phyloP scores from a whole-genome alignment of 495 filamentous ascomycete genomes.

The Paragyromitra xinjiangensis region DNA sequence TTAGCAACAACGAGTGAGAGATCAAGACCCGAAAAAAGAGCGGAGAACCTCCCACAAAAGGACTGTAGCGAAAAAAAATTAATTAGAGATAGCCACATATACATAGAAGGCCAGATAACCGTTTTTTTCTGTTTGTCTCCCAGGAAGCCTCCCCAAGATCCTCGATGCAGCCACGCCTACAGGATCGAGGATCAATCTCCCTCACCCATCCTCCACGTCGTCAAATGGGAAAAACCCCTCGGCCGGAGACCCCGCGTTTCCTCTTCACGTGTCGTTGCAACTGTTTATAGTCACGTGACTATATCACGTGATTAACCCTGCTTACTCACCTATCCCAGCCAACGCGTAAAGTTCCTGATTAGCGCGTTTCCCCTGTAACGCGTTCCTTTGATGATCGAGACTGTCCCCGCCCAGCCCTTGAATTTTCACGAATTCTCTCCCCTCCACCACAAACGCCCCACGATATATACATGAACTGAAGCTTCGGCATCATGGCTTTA shows the following conservation, averaged over 20 bases:
- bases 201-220: conserved; percentile 4
- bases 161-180: conserved; percentile 25
- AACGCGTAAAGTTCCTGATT: conserved; percentile 49
- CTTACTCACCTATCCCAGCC: conserved; percentile 6
- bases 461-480: neutral
- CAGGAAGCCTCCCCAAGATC: neutral
- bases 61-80: neutral
- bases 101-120: too few species aligned
- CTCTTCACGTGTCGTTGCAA: conserved; percentile 6
- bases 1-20: conserved; percentile 12
- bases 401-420: neutral
- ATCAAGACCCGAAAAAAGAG: conserved; percentile 13
- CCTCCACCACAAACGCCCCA: neutral
- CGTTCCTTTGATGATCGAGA: conserved; percentile 27
- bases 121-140: too few species aligned
- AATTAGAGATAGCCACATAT: neutral
- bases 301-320: conserved; percentile 1
- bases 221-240: conserved; percentile 52
- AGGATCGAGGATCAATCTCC: conserved; percentile 35
- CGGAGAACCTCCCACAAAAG: neutral
- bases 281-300: conserved; percentile 12
- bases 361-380: conserved; percentile 38
- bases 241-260: conserved; percentile 13
- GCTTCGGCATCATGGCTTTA: conserved; percentile 21
- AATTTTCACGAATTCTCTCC: neutral